Percentiles rank a stretch among this genome's conserved stretches.
Conservation (phyloP, 1,139 yeast genomes). For the Pichia sp. region DNA sequence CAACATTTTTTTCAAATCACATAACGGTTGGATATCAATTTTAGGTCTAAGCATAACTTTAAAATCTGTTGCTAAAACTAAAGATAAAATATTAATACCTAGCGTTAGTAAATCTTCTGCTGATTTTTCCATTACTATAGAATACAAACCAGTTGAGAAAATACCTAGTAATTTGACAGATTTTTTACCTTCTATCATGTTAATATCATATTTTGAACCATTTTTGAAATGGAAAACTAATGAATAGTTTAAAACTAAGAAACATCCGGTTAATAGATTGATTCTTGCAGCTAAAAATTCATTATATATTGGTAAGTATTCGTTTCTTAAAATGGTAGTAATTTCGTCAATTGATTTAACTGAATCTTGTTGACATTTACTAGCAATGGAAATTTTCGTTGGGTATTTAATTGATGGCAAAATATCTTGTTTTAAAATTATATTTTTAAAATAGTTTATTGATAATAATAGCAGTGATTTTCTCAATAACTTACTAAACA, state of each 20-base stretch:
- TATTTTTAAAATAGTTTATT: slow-evolving; percentile 8
- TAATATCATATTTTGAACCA: slow-evolving; percentile 7
- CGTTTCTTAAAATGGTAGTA: neutral
- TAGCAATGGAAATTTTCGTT: neutral
- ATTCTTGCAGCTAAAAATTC: neutral
- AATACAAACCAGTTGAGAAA: slow-evolving; percentile 13
- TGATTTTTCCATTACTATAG: slow-evolving; percentile 10
- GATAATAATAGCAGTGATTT: slow-evolving; percentile 2
- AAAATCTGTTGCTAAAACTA: neutral
- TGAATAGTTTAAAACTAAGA: slow-evolving; percentile 10
- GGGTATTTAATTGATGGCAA: neutral
- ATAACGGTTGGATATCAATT: neutral
- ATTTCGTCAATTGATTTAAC: neutral
- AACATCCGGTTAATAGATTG: slow-evolving; percentile 1
- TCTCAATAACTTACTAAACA: neutral
- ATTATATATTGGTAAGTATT: neutral
- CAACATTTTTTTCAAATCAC: slow-evolving; percentile 7
- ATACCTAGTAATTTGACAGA: slow-evolving; percentile 11
- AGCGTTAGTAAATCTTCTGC: neutral
- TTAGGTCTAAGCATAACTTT: neutral
- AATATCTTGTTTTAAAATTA: slow-evolving; percentile 6
- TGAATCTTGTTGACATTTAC: neutral
- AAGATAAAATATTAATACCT: neutral
- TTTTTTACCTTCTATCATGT: slow-evolving; percentile 6
- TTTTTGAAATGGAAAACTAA: slow-evolving; percentile 12